These are phyloP conservation scores for Botryobasidium botryosum DNA, from an alignment of 768 basidiomycete genomes.

Conservation along the genomic window DNA sequence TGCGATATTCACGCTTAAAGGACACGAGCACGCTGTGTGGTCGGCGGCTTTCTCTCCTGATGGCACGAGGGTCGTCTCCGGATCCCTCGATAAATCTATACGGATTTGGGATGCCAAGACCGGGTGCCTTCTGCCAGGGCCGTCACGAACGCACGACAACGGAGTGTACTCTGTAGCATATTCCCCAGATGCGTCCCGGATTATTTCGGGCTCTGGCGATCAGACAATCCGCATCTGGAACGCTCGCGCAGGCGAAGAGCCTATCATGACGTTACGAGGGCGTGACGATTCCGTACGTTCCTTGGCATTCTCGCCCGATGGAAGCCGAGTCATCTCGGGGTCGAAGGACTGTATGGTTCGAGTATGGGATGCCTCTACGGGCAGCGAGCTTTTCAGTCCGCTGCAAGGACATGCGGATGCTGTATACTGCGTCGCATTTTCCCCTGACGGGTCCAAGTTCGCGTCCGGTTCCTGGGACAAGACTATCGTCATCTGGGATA, in stretches of 20 bases:
- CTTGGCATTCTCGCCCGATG: conserved; percentile 3
- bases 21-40: not conserved
- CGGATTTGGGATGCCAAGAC: conserved; percentile 6
- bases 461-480: conserved; percentile 5
- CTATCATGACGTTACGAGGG: not conserved
- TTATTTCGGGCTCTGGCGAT: conserved; percentile 15
- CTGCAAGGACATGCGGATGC: not conserved
- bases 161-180: conserved; percentile 30
- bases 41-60: conserved; percentile 10
- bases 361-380: conserved; percentile 8
- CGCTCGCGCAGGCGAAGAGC: not conserved
- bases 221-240: not conserved
- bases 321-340: not conserved
- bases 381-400: not conserved
- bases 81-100: conserved; percentile 3
- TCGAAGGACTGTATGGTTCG: conserved; percentile 1
- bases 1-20: not conserved
- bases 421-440: conserved; percentile 2
- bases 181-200: conserved; percentile 25
- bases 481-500: conserved; percentile 6
- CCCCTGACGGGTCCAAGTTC: conserved; percentile 5
- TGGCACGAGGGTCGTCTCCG: conserved; percentile 3
- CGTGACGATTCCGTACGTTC: not conserved
- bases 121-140: not conserved
- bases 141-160: conserved; percentile 28